phyloP scores from a whole-genome alignment of 2,329 filamentous ascomycete genomes.

The Pestalotiopsis fici region DNA sequence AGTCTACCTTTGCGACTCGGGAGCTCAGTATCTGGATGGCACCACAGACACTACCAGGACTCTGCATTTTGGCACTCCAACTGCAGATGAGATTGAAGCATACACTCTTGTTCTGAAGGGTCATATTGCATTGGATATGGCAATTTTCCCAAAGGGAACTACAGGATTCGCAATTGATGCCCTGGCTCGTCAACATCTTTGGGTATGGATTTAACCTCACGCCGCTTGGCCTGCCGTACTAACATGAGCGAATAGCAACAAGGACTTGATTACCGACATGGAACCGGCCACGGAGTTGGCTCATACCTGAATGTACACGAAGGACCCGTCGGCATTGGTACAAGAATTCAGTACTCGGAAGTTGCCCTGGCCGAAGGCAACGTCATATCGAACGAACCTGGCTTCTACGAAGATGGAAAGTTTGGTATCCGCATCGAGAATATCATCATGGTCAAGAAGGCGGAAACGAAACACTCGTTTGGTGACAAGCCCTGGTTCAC shows the following conservation, averaged over 20 bases:
- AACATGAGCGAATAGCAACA: conserved; percentile 48
- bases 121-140: conserved; percentile 83
- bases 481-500: conserved; percentile 93
- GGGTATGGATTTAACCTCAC: conserved; percentile 58
- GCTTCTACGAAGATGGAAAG: conserved; percentile 93
- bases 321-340: conserved; percentile 94
- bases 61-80: conserved; percentile 85
- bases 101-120: conserved; percentile 96
- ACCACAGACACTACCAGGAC: conserved; percentile 96
- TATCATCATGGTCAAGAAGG: conserved; percentile 85
- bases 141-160: conserved; percentile 91
- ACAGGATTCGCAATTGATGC: conserved; percentile 90
- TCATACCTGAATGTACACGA: conserved; percentile 97
- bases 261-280: conserved; percentile 93
- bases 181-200: conserved; percentile 87
- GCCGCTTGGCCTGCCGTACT: conserved; percentile 11
- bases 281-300: conserved; percentile 93
- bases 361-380: conserved; percentile 89
- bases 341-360: conserved; percentile 86
- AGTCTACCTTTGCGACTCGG: conserved; percentile 95
- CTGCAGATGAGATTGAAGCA: conserved; percentile 79
- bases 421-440: conserved; percentile 98
- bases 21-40: conserved; percentile 93
- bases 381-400: conserved; percentile 93
- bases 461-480: conserved; percentile 84